Evolutionary conservation across 805 yeast species (phyloP), one percentile per base, ranked within the genome.

Genomic region (Brettanomyces sp.): DNA sequence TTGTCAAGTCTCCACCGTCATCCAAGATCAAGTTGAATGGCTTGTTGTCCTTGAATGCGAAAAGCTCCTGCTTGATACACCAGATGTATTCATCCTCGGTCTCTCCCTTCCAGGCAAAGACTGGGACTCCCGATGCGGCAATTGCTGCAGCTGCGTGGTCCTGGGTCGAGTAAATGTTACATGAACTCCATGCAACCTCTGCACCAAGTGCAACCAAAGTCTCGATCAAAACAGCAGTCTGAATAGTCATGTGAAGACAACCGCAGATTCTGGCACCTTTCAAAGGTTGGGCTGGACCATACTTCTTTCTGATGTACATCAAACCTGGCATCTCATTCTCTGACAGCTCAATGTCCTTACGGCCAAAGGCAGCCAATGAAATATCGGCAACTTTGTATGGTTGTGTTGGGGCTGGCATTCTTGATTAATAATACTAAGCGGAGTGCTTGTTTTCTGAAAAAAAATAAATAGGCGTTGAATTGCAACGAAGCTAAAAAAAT

Each of bases 101-200:
- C 82, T 91, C 98, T 70, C 99, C 98, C 81, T 91, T 91, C 99
- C 99, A 91, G 64, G 99, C 99, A 61, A 88, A 91, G 57, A 91
- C 99, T 66, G 99, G 98, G 50, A 91, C 95, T 76, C 99, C 99
- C 58, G 96, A 72, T 59, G 98, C 99, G 61, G 99, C 99, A 70
- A 91, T 93, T 62, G 98, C 98, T 65, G 99, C 97, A 63, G 99
- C 98, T 60, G 98, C 98, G 70, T 91, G 98, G 75, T 91, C 99
- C 78, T 91, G 99, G 57, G 99, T 91, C 60, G 98, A 90, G 84
- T 87, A 91, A 64, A 91, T 91, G 95, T 91, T 91, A 81, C 99
- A 91, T 43, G 96, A 88, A 54, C 96, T 80, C 99, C 99, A 91
- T 65, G 99, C 93, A 53, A 91, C 98, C 79, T 91, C 99, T 54